phyloP scores from a whole-genome alignment of 257 asterid genomes.

The Mitragyna speciosa region DNA sequence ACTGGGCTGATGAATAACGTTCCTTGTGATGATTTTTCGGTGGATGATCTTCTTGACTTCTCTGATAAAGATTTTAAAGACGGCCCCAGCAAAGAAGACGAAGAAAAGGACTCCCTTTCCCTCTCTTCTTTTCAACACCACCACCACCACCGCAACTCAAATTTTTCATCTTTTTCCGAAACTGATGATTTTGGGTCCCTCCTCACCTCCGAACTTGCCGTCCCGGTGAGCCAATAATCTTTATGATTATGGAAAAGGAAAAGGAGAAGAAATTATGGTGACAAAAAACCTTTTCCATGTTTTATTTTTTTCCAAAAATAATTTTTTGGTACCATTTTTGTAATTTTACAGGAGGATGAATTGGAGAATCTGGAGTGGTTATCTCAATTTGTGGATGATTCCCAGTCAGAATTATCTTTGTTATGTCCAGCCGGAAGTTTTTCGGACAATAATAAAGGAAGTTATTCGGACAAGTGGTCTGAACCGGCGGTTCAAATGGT shows the following conservation, averaged over 20 bases:
- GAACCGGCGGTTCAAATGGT: slow-evolving; percentile 23
- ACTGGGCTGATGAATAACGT: slow-evolving; percentile 57
- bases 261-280: no score
- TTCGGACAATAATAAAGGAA: slow-evolving; percentile 2
- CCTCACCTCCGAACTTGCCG: slow-evolving; percentile 60
- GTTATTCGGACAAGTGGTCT: background rate
- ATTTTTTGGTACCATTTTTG: background rate
- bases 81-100: slow-evolving; percentile 37
- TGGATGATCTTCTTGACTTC: slow-evolving; percentile 92
- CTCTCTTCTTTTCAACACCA: slow-evolving; percentile 27
- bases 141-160: slow-evolving; percentile 34
- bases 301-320: background rate
- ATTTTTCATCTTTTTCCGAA: slow-evolving; percentile 51
- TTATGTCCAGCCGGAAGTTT: slow-evolving; percentile 25
- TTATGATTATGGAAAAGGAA: no score
- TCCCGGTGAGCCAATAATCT: slow-evolving; percentile 56
- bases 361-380: slow-evolving; percentile 46
- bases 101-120: slow-evolving; percentile 26
- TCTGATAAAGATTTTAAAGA: slow-evolving; percentile 68
- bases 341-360: slow-evolving; percentile 33
- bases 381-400: slow-evolving; percentile 41
- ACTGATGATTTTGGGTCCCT: slow-evolving; percentile 57
- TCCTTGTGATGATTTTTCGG: slow-evolving; percentile 78
- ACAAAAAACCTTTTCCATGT: background rate
- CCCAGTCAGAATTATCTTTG: slow-evolving; percentile 26